Percentiles rank a stretch among this genome's conserved stretches.
These are phyloP conservation scores for Colletotrichum somersetense DNA, from an alignment of 2,329 filamentous ascomycete species.

Conservation along the genomic window DNA sequence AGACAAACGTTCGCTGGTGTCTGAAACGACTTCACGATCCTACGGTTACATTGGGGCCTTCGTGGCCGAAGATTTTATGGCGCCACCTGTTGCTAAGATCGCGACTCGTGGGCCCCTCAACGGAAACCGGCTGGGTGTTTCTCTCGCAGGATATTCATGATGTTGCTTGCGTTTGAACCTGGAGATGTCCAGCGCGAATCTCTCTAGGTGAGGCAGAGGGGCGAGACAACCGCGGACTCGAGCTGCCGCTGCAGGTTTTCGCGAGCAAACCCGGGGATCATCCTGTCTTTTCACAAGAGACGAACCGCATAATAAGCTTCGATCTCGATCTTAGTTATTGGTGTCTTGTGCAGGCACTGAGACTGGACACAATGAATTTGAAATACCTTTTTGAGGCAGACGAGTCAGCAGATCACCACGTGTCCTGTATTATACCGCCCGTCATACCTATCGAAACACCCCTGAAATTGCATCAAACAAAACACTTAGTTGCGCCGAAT, in stretches of 20 bases:
- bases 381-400: slow-evolving; percentile 14
- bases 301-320: background rate
- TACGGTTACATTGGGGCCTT: slow-evolving; percentile 74
- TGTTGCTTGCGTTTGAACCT: slow-evolving; percentile 59
- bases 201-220: slow-evolving; percentile 61
- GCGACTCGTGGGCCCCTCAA: slow-evolving; percentile 64
- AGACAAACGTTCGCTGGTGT: slow-evolving; percentile 59
- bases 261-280: slow-evolving; percentile 48
- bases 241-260: slow-evolving; percentile 69
- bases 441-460: background rate
- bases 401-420: background rate
- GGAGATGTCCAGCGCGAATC: slow-evolving; percentile 64
- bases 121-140: slow-evolving; percentile 55
- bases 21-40: slow-evolving; percentile 59
- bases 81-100: slow-evolving; percentile 71
- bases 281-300: slow-evolving; percentile 47
- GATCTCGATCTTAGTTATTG: background rate
- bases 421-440: background rate
- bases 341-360: background rate
- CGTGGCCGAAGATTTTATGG: slow-evolving; percentile 62
- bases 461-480: too few relatives aligned
- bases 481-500: background rate
- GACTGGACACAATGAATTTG: slow-evolving; percentile 1
- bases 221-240: slow-evolving; percentile 63
- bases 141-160: slow-evolving; percentile 63